A percentile compares a stretch with the other conserved stretches of the same genome.
These are phyloP conservation scores for Aureococcus anophagefferens DNA, from an alignment of 108 stramenopile species.

Conservation along the genomic window DNA sequence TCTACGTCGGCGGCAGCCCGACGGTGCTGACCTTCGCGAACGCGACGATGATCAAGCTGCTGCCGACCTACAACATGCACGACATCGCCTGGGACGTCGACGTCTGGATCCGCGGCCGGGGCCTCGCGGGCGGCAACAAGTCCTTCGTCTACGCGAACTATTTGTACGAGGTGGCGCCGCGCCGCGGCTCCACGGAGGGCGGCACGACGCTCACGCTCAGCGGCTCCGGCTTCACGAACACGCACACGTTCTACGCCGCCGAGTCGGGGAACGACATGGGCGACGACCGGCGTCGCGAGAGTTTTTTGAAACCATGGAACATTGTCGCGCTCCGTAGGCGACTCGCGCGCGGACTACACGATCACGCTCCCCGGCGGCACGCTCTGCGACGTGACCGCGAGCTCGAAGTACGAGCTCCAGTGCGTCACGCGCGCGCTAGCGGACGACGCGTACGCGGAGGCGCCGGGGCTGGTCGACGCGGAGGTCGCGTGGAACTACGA, in stretches of 20 bases:
- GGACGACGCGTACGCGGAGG: neutral
- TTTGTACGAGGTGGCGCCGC: neutral
- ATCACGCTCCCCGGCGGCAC: neutral
- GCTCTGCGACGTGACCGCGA: neutral
- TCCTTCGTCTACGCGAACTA: neutral
- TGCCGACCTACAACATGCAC: neutral
- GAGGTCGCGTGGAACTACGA: neutral
- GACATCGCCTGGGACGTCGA: neutral
- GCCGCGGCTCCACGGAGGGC: neutral
- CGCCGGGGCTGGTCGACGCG: neutral
- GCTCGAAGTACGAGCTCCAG: neutral
- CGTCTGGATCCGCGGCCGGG: conserved; percentile 4
- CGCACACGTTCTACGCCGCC: neutral
- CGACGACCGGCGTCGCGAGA: too few species aligned
- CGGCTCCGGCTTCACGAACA: conserved; percentile 7
- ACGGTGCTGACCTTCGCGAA: conserved; percentile 1
- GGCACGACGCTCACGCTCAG: conserved; percentile 5
- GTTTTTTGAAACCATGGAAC: too few species aligned
- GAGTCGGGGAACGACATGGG: neutral
- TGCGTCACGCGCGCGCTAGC: neutral
- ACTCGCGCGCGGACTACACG: neutral
- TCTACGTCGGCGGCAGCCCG: conserved; percentile 9
- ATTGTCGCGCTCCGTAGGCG: too few species aligned
- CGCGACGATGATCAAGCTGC: conserved; percentile 7
- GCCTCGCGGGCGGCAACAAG: neutral